Base-by-base conservation (phyloP, 768 basidiomycete genomes). In the Podaxis carcinomalis region DNA sequence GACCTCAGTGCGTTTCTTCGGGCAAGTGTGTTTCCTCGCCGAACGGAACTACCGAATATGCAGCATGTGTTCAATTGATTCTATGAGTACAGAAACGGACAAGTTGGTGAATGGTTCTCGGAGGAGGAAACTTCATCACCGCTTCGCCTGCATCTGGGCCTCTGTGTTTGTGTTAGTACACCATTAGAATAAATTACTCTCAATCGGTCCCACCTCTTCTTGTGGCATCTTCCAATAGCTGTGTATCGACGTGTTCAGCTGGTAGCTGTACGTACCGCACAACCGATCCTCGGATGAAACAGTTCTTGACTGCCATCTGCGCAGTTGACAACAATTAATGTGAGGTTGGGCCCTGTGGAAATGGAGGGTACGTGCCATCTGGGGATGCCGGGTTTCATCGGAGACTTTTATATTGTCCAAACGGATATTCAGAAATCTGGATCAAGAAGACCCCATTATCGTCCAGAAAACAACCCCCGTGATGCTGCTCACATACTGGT, bases 221-320 rank as follows among this genome's bases (percentile, higher is more conserved):
- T 37, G 96, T 98, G 32, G 96, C 96, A 72, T 99, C 96, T 75
- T 99, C 96, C 42, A 99, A 73, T 55, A 98, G 75, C 66, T 95
- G 94, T 1, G 94, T 97, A 73, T 99, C 97, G 61, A 99, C 93
- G 63, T 91, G 90, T 64, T 92, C 89, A 25, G 92, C 86, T 2
- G 94, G 93, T 58, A 99, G 80, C 71, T 96, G 93, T 19, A 98
- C 97, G 69, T 99, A 99, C 66, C 97, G 90, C 56, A 99, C 95
- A 13, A 98, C 97, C 16, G 94, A 96, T 64, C 97, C 97, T 46
- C 97, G 89, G 68, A 99, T 99, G 72, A 99, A 99, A 73, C 95
- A 97, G 74, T 98, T 98, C 78, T 95, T 96, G 46, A 99, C 95
- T 0, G 96, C 95, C 88, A 98, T 95, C 96, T 98, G 67, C 28